Evolutionary conservation across 2,329 filamentous ascomycete genomes (phyloP), one percentile per base, ranked within the genome.

Genomic region (Clonostachys rosea): DNA sequence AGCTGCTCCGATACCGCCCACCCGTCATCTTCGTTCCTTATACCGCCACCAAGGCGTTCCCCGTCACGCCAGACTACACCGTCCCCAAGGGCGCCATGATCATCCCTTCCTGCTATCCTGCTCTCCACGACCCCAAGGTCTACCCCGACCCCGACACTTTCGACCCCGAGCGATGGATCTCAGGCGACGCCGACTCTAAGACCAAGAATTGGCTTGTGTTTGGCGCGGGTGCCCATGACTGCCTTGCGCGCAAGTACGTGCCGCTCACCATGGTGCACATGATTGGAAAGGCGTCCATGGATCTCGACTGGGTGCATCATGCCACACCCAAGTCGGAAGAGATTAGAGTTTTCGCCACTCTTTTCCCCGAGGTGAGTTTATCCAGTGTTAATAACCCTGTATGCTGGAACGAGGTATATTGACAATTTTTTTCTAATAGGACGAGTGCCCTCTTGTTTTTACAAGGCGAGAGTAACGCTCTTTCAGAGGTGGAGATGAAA

Each of bases 1-100:
- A 79, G 51, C 63, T 76, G 2, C 71, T 79, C 13, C 74, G 76
- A 35, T 62, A 76, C 52, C 57, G 74, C 1, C 75, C 75, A 2
- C 75, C 75, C 0, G 76, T 79, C 40, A 78, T 78, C 46, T 75
- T 79, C 47, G 75, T 79, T 0, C 75, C 76, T 0, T 79, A 79
- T 40, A 62, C 73, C 2, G 70, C 73, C 0, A 75, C 66, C 1
- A 73, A 70, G 47, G 51, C 59, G 12, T 78, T 78, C 46, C 71
- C 73, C 0, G 59, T 78, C 33, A 75, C 73, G 0, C 60, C 68
- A 0, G 53, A 58, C 8, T 78, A 78, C 49, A 78, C 74, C 0
- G 71, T 73, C 0, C 71, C 73, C 1, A 75, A 73, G 50, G 74
- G 71, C 1, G 61, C 72, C 8, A 71, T 77, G 66, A 58, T 78